Conservation (phyloP, 768 basidiomycete species). For the Boletellus ananiceps region DNA sequence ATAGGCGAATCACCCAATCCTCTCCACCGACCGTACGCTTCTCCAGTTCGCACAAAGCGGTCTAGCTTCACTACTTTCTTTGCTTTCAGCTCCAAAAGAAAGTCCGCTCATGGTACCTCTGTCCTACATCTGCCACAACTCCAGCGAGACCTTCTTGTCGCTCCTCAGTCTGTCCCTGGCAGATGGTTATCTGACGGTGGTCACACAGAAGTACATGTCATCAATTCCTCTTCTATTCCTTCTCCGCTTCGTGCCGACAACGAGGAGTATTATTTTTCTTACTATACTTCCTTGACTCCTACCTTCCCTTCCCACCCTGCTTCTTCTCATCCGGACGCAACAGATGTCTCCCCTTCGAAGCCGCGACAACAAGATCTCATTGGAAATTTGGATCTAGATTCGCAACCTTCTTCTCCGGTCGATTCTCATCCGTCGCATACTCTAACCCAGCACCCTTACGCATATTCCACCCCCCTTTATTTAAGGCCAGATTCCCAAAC, state of each 20-base stretch:
- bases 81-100: constrained; percentile 26
- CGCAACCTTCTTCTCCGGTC: constrained; percentile 13
- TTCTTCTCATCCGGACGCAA: constrained; percentile 13
- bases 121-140: constrained; percentile 2
- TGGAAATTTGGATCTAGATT: constrained; percentile 18
- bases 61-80: constrained; percentile 37
- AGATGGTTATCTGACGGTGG: constrained; percentile 15
- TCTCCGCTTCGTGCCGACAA: constrained; percentile 29
- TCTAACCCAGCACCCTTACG: constrained; percentile 48
- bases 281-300: constrained; percentile 40
- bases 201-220: constrained; percentile 6
- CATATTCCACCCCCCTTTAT: constrained; percentile 34
- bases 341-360: too few relatives aligned
- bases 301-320: constrained; percentile 7
- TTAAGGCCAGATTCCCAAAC: constrained; percentile 4
- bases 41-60: constrained; percentile 33
- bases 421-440: constrained; percentile 17
- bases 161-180: constrained; percentile 11
- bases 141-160: constrained; percentile 6
- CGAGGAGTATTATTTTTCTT: constrained; percentile 50
- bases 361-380: constrained; percentile 11
- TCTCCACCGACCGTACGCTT: constrained; percentile 15
- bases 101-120: constrained; percentile 1
- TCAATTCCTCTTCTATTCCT: constrained; percentile 11
- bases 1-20: constrained; percentile 60